Base-by-base conservation (phyloP, 1,139 yeast genomes). In the Magnusiomyces fungicola region DNA sequence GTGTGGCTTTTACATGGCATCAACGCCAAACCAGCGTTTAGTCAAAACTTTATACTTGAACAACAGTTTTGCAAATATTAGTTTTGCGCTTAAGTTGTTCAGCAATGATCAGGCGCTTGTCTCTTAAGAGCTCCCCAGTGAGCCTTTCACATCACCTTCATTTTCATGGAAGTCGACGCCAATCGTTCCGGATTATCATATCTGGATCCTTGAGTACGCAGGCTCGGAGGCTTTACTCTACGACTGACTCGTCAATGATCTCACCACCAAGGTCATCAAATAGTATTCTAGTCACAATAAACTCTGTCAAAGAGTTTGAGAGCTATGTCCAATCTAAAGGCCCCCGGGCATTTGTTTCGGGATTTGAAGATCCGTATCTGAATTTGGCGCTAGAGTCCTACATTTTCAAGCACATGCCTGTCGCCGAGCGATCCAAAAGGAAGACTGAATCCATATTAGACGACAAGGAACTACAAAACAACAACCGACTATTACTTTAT, bases 341-440 rank as follows among this genome's bases (percentile, higher is more conserved):
- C 4, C 43, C 49, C 14, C 45, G 61, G 23, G 53, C 70, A 0
- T 60, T 74, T 14, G 57, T 74, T 1, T 78, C 89, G 12, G 68
- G 66, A 0, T 70, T 79, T 1, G 65, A 65, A n/a, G 76, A 84
- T 59, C 97, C 98, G 2, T 80, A 73, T 58, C 59, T 79, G 45
- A 94, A 94, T 61, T 71, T 94, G 12, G 90, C 97, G 1, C 62
- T 89, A 5, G 99, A 94, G 60, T 86, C 86, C 56, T 83, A 78
- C 60, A 69, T 92, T 1, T 92, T 86, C 65, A 74, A 74, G 47
- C 64, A 74, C 27, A 80, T 85, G 68, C 90, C 92, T 0, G 54
- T 70, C 2, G 47, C 24, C 3, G 38, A 7, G 39, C 10, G 19
- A 34, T 21, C 5, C 5, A 18, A 34, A 18, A 19, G 19, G 7